Evolutionary conservation across 176 grass and related monocot genomes (phyloP).

Genomic region (Coix lacrymajobi): DNA sequence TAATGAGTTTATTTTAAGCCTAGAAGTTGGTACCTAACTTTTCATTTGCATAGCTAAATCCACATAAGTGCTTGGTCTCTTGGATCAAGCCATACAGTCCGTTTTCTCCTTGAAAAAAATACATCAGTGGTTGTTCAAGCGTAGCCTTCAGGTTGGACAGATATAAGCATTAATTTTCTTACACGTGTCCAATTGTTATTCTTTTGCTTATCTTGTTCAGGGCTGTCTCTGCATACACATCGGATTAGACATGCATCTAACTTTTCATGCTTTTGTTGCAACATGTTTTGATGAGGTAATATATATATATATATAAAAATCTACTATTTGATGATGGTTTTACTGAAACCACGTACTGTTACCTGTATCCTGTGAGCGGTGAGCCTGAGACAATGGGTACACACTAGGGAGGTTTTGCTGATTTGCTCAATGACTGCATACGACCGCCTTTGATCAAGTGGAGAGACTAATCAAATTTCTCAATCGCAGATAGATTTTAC

Average conservation of each 20-base stretch:
- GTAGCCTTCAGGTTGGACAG: constrained; percentile 2
- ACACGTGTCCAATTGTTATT: neutral
- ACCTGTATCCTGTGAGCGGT: neutral
- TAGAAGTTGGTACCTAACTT: neutral
- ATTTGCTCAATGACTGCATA: too few species aligned
- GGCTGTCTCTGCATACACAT: neutral
- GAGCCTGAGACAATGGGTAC: neutral
- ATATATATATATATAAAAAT: too few species aligned
- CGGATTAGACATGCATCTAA: constrained; percentile 1
- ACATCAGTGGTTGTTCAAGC: neutral
- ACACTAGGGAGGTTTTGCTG: too few species aligned
- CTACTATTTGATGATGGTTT: too few species aligned
- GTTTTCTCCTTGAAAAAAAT: neutral
- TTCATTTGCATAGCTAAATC: neutral
- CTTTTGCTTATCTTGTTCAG: neutral
- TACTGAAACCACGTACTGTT: neutral
- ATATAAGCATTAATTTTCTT: neutral
- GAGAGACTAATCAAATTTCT: neutral
- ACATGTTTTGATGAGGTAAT: neutral
- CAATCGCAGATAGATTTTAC: neutral
- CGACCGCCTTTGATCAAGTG: neutral
- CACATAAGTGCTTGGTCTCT: neutral
- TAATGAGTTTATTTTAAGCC: neutral
- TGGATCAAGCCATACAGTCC: too few species aligned
- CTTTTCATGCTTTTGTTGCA: neutral